Base-by-base conservation (phyloP, 192 early-diverging fungal species). In the Cetraspora pellucida region DNA sequence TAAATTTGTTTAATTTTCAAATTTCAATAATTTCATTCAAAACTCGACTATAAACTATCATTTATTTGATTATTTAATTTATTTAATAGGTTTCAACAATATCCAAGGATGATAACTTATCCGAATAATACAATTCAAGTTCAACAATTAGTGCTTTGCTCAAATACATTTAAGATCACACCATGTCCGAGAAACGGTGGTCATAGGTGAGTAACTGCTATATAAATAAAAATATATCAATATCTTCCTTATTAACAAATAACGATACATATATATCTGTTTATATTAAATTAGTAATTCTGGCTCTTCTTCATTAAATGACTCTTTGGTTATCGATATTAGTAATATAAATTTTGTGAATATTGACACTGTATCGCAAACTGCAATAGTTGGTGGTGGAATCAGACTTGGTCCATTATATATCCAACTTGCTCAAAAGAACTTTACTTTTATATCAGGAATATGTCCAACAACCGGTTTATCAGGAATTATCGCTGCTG, bases 381-480 rank as follows among this genome's bases (percentile, higher is more conserved):
- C 75, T 31, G 83, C 79, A 11, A 50, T 59, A 3, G 79, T 87
- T 50, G 82, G 80, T 19, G 82, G 86, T 8, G 88, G 88, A 23
- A 78, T 82, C 44, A 80, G 87, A 27, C 77, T 88, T 45, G 88
- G 88, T 4, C 83, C 82, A n/a, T 54, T 89, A 19, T 89, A 89
- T 86, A 21, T 77, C 6, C 54, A 47, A 65, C 31, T 80, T 13
- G 75, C 71, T 30, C 61, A 78, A 58, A 30, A 66, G 1, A 71
- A 67, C 2, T 87, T 72, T 55, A 85, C 77, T 31, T 76, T 79
- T 37, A 74, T 89, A 46, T 77, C 85, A 21, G 82, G 70, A 16
- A 78, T 68, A n/a, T 83, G 83, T 70, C 87, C 88, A 28, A 72
- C 81, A 6, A 84, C 88, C 27, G 89, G 89, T 25, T 68, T 90